Evolutionary conservation across 2,329 filamentous ascomycete genomes (phyloP), one percentile per base, ranked within the genome.

Genomic region (Xenosphaeropsis pyriputrescens): DNA sequence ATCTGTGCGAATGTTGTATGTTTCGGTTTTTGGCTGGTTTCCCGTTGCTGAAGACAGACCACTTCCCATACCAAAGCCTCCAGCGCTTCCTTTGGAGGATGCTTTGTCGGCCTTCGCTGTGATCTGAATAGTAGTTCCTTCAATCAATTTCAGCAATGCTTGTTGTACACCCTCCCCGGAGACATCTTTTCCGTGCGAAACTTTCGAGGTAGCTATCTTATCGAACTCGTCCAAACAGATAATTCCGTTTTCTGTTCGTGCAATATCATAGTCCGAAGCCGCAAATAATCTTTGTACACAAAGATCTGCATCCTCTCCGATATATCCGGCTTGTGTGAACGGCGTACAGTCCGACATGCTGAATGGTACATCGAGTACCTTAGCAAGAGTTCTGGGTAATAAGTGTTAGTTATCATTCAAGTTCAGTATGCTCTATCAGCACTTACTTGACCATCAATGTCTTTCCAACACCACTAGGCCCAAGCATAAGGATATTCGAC

Each of bases 201-300:
- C 50, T 29, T 88, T 81, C 54, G 91, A 89, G 18, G 85, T 84
- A 2, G 91, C 88, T 41, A 96, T 88, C 61, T 98, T 98, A 64
- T 98, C 91, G 39, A 98, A 85, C 60, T 98, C 91, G 49, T 98
- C 91, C 15, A 98, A 67, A 39, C 93, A 91, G 34, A 98, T 85
- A 39, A 98, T 96, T 5, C 91, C 91, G 38, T 84, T 75, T 55
- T 98, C 89, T 6, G 86, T 80, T 39, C 80, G 76, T 41, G 77
- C 75, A 18, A 91, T 74, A 48, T 93, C 83, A 57, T 93, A 93
- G 55, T 93, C 89, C 7, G 89, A 78, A 41, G 93, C 86, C 39
- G 93, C 83, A 8, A 98, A 67, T 18, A 98, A 68, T 33, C 91
- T 72, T 52, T 95, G 85, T 31, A 98, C 85, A 50, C 89, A 95